phyloP scores from a whole-genome alignment of 2,329 filamentous ascomycete species.

The Ceratocystis cubensis region DNA sequence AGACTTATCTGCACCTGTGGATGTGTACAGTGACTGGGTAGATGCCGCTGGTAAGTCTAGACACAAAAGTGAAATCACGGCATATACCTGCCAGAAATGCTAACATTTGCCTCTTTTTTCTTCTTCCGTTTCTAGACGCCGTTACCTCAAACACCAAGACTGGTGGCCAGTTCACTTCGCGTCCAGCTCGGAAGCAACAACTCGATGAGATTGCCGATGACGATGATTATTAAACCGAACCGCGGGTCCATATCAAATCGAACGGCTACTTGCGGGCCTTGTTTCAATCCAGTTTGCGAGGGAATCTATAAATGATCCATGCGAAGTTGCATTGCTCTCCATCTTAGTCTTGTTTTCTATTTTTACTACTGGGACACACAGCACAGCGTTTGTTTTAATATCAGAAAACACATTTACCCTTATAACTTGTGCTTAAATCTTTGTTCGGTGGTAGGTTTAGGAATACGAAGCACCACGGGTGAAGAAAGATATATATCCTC shows the following conservation, averaged over 20 bases:
- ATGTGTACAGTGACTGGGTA: conserved; percentile 97
- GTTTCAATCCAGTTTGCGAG: background rate
- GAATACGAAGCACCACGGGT: too few relatives aligned
- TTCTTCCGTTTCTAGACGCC: conserved; percentile 5
- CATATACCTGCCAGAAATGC: background rate
- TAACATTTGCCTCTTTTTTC: background rate
- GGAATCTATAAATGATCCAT: background rate
- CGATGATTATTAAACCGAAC: conserved; percentile 14
- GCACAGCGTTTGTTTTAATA: conserved; percentile 8
- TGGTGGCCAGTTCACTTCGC: conserved; percentile 17
- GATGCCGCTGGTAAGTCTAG: conserved; percentile 56
- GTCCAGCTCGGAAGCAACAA: conserved; percentile 16
- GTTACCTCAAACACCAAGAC: conserved; percentile 17
- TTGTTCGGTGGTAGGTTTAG: background rate
- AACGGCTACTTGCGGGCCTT: background rate
- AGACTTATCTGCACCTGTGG: conserved; percentile 84
- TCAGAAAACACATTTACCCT: background rate
- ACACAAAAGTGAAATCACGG: background rate
- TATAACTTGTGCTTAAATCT: background rate
- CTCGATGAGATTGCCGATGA: conserved; percentile 18
- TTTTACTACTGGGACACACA: conserved; percentile 11
- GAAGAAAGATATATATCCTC: background rate
- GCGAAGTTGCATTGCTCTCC: background rate
- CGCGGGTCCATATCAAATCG: background rate
- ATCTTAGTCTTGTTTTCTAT: conserved; percentile 8